Evolutionary conservation across 1,284 basidiomycete species (phyloP).

Genomic region (Fomitopsis schrenkii): DNA sequence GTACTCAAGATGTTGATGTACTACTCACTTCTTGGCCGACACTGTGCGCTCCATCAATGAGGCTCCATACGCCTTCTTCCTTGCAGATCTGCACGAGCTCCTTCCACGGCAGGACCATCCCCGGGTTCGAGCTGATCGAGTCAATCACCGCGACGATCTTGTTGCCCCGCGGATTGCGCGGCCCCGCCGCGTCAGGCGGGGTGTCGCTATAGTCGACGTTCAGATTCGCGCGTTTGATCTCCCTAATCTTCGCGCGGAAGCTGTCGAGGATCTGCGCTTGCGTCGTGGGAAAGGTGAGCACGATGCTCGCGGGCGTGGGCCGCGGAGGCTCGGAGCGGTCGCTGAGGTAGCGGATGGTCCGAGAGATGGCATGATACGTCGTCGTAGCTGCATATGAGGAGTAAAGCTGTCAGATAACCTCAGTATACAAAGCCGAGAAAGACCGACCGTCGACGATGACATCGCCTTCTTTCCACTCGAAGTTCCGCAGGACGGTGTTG

Average conservation of each 20-base stretch:
- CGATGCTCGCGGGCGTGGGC: constrained; percentile 13
- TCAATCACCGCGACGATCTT: constrained; percentile 77
- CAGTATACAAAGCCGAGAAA: background rate
- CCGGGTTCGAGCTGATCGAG: constrained; percentile 68
- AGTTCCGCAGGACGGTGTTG: constrained; percentile 62
- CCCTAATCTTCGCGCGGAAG: constrained; percentile 42
- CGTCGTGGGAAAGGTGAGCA: constrained; percentile 46
- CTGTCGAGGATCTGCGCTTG: constrained; percentile 52
- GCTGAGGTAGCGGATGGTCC: constrained; percentile 54
- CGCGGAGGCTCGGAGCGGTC: constrained; percentile 37
- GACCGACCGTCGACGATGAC: constrained; percentile 42
- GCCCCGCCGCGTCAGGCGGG: constrained; percentile 10
- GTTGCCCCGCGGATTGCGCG: constrained; percentile 21
- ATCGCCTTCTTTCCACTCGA: constrained; percentile 51
- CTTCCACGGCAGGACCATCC: constrained; percentile 76
- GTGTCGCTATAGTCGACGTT: constrained; percentile 21
- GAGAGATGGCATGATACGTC: constrained; percentile 61
- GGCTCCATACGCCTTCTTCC: constrained; percentile 61
- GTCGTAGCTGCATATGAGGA: constrained; percentile 17
- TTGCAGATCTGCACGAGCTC: constrained; percentile 68
- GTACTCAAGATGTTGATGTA: background rate
- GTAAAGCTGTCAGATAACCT: background rate
- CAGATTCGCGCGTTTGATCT: constrained; percentile 32
- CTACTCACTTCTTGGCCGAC: constrained; percentile 47
- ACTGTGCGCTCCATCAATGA: constrained; percentile 85